Evolutionary conservation across 2,329 filamentous ascomycete genomes (phyloP), one percentile per base, ranked within the genome.

Genomic region (Aciculosporium take): DNA sequence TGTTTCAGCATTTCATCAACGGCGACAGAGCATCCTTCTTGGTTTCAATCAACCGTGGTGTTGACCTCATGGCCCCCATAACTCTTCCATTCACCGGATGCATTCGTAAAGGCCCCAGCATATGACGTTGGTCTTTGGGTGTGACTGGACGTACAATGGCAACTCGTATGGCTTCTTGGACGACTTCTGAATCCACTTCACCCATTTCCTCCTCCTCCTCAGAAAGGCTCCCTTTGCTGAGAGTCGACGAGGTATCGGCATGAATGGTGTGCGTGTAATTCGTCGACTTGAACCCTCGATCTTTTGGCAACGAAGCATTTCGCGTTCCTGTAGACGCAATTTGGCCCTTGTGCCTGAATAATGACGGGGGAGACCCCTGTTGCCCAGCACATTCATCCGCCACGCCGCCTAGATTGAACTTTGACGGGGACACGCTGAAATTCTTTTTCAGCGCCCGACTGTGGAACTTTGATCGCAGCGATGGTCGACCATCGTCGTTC

Each of bases 101-200:
- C 35, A 41, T 46, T 58, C 68, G 63, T 30, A 76, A 57, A 10
- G 74, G 73, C n/a, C 70, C 66, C 15, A 81, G 60, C 46, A 80
- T 60, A 51, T 71, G 68, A 15, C 72, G 65, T 56, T 81, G 79
- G 56, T 76, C 68, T 10, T 71, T 63, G 10, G 76, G 79, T 21
- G 82, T 79, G 48, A 83, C 80, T 54, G 82, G 77, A 1, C 79
- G 66, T 0, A 78, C 78, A 49, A 83, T 81, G 2, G 76, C 81
- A 35, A 79, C 66, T 56, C 81, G 72, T 4, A 79, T 76, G 2
- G 76, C 73, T 33, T 67, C 67, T 47, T 69, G 68, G 12, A 72
- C 56, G 6, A 61, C 64, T 18, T 52, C 49, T 15, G 48, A 42
- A 10, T 40, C 49, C 2, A 50, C 48, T 7, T 51, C 45, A 17